Conservation (phyloP, 2,329 filamentous ascomycete genomes). For the Juglanconis sp. region DNA sequence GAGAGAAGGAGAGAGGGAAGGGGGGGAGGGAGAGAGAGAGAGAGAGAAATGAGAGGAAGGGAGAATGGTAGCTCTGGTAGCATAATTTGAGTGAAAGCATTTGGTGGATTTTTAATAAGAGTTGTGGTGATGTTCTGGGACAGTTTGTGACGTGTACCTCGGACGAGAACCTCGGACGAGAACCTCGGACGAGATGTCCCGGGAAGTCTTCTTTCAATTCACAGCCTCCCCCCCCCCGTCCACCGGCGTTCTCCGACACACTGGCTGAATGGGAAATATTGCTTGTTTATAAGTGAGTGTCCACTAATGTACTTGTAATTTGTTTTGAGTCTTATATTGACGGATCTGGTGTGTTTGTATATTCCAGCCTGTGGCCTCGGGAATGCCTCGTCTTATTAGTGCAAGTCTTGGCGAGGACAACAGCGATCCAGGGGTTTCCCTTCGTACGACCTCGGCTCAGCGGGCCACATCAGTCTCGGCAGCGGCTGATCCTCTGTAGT, state of each 20-base stretch:
- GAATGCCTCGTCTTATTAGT: background rate
- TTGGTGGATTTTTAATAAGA: background rate
- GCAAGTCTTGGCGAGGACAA: background rate
- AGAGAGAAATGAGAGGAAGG: background rate
- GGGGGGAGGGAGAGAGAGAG: too few relatives aligned
- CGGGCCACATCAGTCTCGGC: background rate
- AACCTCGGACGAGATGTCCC: background rate
- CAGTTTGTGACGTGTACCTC: background rate
- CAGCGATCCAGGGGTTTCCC: background rate
- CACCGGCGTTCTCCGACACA: too few relatives aligned
- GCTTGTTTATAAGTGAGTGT: too few relatives aligned
- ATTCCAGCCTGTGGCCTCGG: background rate
- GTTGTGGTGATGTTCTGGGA: too few relatives aligned
- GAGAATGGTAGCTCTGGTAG: background rate
- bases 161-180: background rate
- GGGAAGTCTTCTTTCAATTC: too few relatives aligned
- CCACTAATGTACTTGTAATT: too few relatives aligned
- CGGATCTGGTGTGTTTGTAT: too few relatives aligned
- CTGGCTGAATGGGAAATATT: too few relatives aligned
- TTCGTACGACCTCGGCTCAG: background rate
- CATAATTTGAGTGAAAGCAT: background rate
- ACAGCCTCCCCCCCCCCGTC: too few relatives aligned
- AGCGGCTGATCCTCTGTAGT: slow-evolving; percentile 11
- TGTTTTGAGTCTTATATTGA: too few relatives aligned
- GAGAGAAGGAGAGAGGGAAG: too few relatives aligned